A percentile compares a stretch with the other conserved stretches of the same genome.
Evolutionary conservation across 345 rosid genomes (phyloP).

Genomic region (Euphorbia lathyris): DNA sequence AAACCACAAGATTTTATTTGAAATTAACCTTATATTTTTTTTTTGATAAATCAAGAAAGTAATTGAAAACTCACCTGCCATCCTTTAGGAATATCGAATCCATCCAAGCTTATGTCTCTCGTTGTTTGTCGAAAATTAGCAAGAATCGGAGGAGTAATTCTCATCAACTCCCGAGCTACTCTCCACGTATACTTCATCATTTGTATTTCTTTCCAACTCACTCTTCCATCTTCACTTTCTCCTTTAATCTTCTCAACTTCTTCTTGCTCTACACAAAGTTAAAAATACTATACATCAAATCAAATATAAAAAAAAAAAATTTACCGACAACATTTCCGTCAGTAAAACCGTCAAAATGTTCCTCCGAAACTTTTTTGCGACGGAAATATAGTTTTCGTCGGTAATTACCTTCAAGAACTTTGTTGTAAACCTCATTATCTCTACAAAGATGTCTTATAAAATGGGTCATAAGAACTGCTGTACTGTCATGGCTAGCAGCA

Average conservation of each 20-base stretch:
- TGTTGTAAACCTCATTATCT: neutral
- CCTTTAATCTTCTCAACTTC: neutral
- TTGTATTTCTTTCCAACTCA: slow-evolving; percentile 3
- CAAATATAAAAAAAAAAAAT: too few relatives aligned
- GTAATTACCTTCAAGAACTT: slow-evolving; percentile 16
- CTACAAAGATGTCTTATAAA: slow-evolving; percentile 15
- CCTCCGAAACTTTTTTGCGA: too few relatives aligned
- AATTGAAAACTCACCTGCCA: neutral
- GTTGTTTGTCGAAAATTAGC: neutral
- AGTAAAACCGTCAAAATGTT: too few relatives aligned
- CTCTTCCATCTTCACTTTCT: neutral
- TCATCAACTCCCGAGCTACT: neutral
- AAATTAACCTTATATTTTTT: too few relatives aligned
- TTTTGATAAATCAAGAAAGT: too few relatives aligned
- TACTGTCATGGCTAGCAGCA: slow-evolving; percentile 25
- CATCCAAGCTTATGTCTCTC: neutral
- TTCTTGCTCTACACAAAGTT: too few relatives aligned
- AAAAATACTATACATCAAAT: too few relatives aligned
- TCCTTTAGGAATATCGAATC: neutral
- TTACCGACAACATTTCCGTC: too few relatives aligned
- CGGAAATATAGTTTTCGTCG: too few relatives aligned
- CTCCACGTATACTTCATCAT: neutral
- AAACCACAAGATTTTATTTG: too few relatives aligned
- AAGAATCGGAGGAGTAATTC: neutral
- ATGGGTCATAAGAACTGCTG: slow-evolving; percentile 3